Evolutionary conservation across 2,329 filamentous ascomycete species (phyloP).

Genomic region (Trichoderma gracile): DNA sequence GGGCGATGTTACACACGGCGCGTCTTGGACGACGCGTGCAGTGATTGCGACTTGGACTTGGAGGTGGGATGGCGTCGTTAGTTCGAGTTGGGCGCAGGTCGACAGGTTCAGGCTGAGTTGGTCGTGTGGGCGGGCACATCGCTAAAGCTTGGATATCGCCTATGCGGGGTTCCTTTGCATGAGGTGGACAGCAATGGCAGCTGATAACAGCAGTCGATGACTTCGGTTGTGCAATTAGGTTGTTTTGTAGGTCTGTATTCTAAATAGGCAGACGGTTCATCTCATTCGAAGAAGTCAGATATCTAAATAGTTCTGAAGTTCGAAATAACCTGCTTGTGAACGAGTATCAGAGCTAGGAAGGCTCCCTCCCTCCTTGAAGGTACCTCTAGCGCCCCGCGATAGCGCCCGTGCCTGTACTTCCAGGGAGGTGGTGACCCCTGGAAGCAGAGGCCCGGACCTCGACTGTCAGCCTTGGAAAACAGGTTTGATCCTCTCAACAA

Average conservation of each 20-base stretch:
- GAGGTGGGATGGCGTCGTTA: not conserved
- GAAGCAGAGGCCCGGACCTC: not conserved
- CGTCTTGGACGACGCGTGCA: slow-evolving; percentile 18
- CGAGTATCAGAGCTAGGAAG: too few relatives aligned
- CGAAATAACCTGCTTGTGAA: too few relatives aligned
- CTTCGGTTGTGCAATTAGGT: too few relatives aligned
- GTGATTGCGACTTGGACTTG: not conserved
- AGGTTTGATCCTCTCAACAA: not conserved
- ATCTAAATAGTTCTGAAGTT: too few relatives aligned
- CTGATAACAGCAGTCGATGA: too few relatives aligned
- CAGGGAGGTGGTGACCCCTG: slow-evolving; percentile 11
- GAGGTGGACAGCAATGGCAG: not conserved
- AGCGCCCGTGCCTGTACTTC: not conserved
- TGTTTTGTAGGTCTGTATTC: too few relatives aligned
- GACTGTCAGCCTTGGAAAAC: not conserved
- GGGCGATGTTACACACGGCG: slow-evolving; percentile 15
- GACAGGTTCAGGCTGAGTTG: not conserved
- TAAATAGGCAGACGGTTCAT: too few relatives aligned
- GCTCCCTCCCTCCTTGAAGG: too few relatives aligned
- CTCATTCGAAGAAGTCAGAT: too few relatives aligned
- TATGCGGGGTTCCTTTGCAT: slow-evolving; percentile 2
- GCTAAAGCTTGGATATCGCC: slow-evolving; percentile 19
- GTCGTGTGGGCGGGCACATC: not conserved
- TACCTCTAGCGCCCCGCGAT: not conserved
- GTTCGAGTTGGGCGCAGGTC: not conserved